Conservation (phyloP, 306 rosid species). For the Pueraria montana region DNA sequence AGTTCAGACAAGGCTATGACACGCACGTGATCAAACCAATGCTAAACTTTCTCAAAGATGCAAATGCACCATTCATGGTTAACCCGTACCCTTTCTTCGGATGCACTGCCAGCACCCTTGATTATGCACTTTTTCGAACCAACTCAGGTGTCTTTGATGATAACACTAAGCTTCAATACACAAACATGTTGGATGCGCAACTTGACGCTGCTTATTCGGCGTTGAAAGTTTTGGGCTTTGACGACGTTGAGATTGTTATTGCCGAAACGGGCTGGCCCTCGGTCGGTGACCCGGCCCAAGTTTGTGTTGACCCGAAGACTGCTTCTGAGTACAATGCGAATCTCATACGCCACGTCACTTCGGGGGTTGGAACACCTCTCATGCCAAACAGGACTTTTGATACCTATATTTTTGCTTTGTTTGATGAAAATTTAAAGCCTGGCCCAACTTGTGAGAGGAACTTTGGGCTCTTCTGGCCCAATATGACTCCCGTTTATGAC, state of each 20-base stretch:
- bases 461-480: constrained; percentile 74
- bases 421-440: constrained; percentile 76
- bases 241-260: constrained; percentile 72
- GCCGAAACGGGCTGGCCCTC: constrained; percentile 90
- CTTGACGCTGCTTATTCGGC: constrained; percentile 77
- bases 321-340: constrained; percentile 70
- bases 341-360: constrained; percentile 67
- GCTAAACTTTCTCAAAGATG: constrained; percentile 67
- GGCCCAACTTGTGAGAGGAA: constrained; percentile 77
- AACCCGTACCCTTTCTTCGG: constrained; percentile 84
- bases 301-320: constrained; percentile 56
- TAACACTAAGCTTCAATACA: constrained; percentile 56
- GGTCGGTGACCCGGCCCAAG: constrained; percentile 54
- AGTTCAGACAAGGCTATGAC: constrained; percentile 88
- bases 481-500: constrained; percentile 67
- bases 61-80: constrained; percentile 75
- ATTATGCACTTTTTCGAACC: constrained; percentile 65
- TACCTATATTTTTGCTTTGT: constrained; percentile 72
- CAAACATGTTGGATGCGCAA: constrained; percentile 87
- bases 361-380: constrained; percentile 72
- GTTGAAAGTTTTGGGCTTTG: constrained; percentile 64
- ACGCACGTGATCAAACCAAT: constrained; percentile 72
- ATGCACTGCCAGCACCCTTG: constrained; percentile 56
- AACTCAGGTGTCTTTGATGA: constrained; percentile 65
- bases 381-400: constrained; percentile 88